These are phyloP conservation scores for Russula virescens DNA, from an alignment of 768 basidiomycete species.

Conservation along the genomic window DNA sequence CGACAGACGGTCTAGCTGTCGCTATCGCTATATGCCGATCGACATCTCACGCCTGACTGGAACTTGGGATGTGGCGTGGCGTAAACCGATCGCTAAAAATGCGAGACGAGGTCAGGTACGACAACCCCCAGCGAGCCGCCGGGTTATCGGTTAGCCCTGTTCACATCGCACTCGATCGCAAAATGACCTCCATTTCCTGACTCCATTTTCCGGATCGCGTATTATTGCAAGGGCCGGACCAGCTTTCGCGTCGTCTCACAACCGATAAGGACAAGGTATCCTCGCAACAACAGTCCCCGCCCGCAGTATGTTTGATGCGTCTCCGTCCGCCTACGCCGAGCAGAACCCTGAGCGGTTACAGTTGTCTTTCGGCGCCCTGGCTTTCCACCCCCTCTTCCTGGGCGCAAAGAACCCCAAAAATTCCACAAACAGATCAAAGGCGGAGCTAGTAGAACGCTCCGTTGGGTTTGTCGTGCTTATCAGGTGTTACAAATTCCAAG, in stretches of 20 bases:
- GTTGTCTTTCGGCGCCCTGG: not conserved
- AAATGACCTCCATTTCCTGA: not conserved
- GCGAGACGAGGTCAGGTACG: not conserved
- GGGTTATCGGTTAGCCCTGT: not conserved
- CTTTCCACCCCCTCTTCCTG: not conserved
- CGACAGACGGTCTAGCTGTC: not conserved
- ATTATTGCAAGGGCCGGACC: not conserved
- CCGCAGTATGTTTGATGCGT: too few relatives aligned
- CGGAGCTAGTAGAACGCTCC: not conserved
- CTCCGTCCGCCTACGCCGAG: too few relatives aligned
- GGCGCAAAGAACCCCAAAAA: slow-evolving; percentile 12
- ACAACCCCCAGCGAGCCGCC: slow-evolving; percentile 1
- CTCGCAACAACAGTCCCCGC: slow-evolving; percentile 4
- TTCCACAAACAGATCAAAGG: not conserved
- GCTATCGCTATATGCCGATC: not conserved
- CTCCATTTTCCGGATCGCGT: slow-evolving; percentile 8
- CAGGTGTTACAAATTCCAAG: not conserved
- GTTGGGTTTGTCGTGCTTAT: too few relatives aligned
- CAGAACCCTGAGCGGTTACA: too few relatives aligned
- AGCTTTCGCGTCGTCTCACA: not conserved
- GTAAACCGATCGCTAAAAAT: not conserved
- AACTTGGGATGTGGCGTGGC: not conserved
- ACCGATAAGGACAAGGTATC: slow-evolving; percentile 9
- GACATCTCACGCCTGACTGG: not conserved
- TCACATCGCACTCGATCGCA: not conserved